phyloP scores from a whole-genome alignment of 352 stramenopile species.

The Globisporangium apiculatum region DNA sequence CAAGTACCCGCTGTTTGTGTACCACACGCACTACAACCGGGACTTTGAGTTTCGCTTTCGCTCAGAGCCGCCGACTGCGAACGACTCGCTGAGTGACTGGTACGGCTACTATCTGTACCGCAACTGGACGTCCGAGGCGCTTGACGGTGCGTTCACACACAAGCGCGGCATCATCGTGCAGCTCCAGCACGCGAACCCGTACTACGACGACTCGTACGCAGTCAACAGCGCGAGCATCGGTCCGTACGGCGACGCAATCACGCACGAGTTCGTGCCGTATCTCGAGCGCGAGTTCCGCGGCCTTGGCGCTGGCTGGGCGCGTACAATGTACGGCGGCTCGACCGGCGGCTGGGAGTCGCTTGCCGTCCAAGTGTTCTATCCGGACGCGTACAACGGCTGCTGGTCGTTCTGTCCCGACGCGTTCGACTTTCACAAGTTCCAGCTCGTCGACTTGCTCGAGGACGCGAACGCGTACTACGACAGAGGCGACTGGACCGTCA shows the following conservation, averaged over 20 bases:
- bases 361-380: conserved; percentile 67
- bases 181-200: conserved; percentile 69
- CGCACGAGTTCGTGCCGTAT: conserved; percentile 66
- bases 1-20: conserved; percentile 66
- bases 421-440: conserved; percentile 72
- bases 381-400: conserved; percentile 73
- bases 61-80: conserved; percentile 15
- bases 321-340: conserved; percentile 72
- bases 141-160: conserved; percentile 40
- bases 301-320: conserved; percentile 53
- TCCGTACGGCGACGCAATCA: conserved; percentile 70
- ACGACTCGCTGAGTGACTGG: conserved; percentile 17
- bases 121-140: conserved; percentile 61
- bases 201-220: conserved; percentile 77
- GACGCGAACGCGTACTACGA: conserved; percentile 68
- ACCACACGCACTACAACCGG: conserved; percentile 69
- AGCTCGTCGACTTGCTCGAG: conserved; percentile 56
- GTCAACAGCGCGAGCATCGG: conserved; percentile 74
- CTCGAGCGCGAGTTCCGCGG: conserved; percentile 54
- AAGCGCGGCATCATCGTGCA: conserved; percentile 71
- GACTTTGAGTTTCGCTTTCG: conserved; percentile 55
- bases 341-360: conserved; percentile 72
- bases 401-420: conserved; percentile 76
- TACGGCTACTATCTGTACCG: conserved; percentile 65
- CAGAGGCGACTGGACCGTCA: conserved; percentile 62